These are phyloP conservation scores for Emergomyces orientalis DNA, from an alignment of 2,329 filamentous ascomycete genomes.

Conservation along the genomic window DNA sequence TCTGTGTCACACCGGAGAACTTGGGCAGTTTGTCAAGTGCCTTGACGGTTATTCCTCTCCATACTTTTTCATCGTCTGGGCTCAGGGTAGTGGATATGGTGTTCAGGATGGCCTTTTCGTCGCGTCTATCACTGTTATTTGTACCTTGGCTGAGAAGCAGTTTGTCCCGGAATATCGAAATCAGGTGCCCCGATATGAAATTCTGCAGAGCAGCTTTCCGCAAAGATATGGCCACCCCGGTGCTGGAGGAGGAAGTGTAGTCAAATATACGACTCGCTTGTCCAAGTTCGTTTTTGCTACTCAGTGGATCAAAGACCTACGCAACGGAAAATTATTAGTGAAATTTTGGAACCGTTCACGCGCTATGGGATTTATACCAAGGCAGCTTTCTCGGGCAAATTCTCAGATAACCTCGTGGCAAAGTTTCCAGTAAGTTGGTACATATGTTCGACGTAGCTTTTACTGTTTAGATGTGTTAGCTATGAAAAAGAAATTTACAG, in stretches of 20 bases:
- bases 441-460: background rate
- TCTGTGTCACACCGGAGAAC: background rate
- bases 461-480: background rate
- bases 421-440: background rate
- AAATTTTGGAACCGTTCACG: background rate
- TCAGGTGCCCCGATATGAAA: background rate
- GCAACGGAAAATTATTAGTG: background rate
- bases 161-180: background rate
- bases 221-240: background rate
- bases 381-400: background rate
- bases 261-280: slow-evolving; percentile 9
- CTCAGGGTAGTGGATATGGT: slow-evolving; percentile 3
- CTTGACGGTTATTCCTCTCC: slow-evolving; percentile 9
- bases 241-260: slow-evolving; percentile 1
- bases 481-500: background rate
- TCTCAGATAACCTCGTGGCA: background rate
- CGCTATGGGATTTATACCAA: background rate
- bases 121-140: background rate
- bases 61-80: slow-evolving; percentile 2
- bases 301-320: slow-evolving; percentile 1
- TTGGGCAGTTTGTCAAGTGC: background rate
- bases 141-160: background rate
- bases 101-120: background rate
- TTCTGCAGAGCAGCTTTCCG: slow-evolving; percentile 7
- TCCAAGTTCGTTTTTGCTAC: background rate